phyloP scores from a whole-genome alignment of 345 rosid genomes.

The Arabis hirsuta region DNA sequence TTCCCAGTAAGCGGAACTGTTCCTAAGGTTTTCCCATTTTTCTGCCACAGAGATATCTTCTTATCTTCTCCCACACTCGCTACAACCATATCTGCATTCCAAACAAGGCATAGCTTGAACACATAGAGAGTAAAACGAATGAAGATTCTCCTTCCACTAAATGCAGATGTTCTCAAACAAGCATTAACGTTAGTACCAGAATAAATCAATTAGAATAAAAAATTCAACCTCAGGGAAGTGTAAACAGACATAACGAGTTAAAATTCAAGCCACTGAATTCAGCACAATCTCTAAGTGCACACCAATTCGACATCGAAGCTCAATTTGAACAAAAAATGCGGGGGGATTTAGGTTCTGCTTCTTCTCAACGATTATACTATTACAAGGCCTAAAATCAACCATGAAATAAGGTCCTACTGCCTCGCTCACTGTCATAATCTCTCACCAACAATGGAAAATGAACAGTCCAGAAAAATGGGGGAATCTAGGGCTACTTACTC shows the following conservation, averaged over 20 bases:
- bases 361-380: not conserved
- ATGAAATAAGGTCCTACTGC: not conserved
- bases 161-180: not conserved
- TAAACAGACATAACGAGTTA: not conserved
- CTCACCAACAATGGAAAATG: constrained; percentile 11
- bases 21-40: constrained; percentile 79
- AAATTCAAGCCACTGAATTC: not conserved
- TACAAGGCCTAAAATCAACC: not conserved
- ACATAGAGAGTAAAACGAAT: constrained; percentile 5
- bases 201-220: not conserved
- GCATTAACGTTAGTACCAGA: not conserved
- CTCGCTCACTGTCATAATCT: constrained; percentile 1
- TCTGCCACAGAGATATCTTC: constrained; percentile 81
- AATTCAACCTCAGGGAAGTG: not conserved
- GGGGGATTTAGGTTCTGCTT: not conserved
- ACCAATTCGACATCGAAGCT: not conserved
- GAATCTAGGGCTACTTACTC: constrained; percentile 48
- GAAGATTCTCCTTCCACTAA: constrained; percentile 14
- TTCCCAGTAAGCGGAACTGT: constrained; percentile 66
- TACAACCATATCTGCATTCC: constrained; percentile 75
- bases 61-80: constrained; percentile 92
- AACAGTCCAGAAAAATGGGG: not conserved
- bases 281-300: constrained; percentile 1
- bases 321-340: not conserved
- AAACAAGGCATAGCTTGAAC: constrained; percentile 1